Conservation (phyloP, 2,329 filamentous ascomycete species). For the Hypocrella siamensis region DNA sequence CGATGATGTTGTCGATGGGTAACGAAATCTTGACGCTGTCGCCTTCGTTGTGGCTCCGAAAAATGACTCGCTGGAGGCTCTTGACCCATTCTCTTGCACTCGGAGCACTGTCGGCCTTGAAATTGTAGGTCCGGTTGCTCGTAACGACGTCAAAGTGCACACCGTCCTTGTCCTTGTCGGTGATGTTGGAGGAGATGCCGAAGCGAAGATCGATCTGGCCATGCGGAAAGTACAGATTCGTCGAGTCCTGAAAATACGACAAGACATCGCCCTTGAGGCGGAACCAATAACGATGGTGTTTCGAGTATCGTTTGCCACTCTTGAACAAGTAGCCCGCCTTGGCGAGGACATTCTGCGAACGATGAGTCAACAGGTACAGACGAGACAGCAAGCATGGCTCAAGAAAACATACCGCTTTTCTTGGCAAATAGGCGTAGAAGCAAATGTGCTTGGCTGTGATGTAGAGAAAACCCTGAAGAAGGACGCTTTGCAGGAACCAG, state of each 20-base stretch:
- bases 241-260: conserved; percentile 72
- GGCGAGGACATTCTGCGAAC: conserved; percentile 45
- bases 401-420: conserved; percentile 53
- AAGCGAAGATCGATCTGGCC: conserved; percentile 88
- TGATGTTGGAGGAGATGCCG: conserved; percentile 70
- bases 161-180: conserved; percentile 62
- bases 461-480: conserved; percentile 92
- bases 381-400: neutral
- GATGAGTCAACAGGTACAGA: conserved; percentile 5
- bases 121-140: conserved; percentile 68
- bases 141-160: conserved; percentile 70
- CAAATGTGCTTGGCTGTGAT: conserved; percentile 86
- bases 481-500: conserved; percentile 79
- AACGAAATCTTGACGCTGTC: conserved; percentile 94
- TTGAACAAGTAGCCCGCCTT: conserved; percentile 87
- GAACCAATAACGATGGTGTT: conserved; percentile 88
- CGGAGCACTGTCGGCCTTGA: conserved; percentile 71
- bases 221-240: conserved; percentile 79
- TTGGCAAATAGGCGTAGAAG: conserved; percentile 94
- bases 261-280: conserved; percentile 81
- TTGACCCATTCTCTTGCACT: conserved; percentile 97
- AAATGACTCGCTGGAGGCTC: conserved; percentile 84
- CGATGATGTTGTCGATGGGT: conserved; percentile 76
- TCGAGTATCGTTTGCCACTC: conserved; percentile 73
- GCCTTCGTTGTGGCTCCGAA: conserved; percentile 87